Conservation (phyloP, 2,329 filamentous ascomycete genomes). For the Sporothrix humicola region DNA sequence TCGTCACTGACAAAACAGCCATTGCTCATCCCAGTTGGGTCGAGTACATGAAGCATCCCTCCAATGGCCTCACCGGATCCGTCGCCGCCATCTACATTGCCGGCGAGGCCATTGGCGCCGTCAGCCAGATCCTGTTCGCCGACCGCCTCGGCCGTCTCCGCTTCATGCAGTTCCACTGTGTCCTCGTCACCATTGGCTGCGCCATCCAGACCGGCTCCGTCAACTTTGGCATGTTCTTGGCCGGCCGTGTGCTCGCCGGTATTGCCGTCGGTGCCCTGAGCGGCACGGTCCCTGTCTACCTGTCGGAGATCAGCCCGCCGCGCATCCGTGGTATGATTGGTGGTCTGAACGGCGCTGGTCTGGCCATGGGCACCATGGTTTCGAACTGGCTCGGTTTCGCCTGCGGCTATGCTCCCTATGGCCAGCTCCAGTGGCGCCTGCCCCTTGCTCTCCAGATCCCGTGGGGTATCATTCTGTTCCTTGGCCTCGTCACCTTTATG, state of each 20-base stretch:
- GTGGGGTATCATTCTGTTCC: slow-evolving; percentile 60
- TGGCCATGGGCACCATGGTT: slow-evolving; percentile 61
- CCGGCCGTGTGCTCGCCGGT: slow-evolving; percentile 55
- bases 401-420: slow-evolving; percentile 59
- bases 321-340: slow-evolving; percentile 58
- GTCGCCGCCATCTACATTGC: slow-evolving; percentile 64
- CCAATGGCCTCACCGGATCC: slow-evolving; percentile 60
- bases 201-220: slow-evolving; percentile 60
- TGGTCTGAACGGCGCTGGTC: slow-evolving; percentile 59
- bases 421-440: slow-evolving; percentile 59
- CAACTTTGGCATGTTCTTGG: slow-evolving; percentile 61
- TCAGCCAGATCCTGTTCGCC: slow-evolving; percentile 59
- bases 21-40: slow-evolving; percentile 66
- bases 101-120: slow-evolving; percentile 61
- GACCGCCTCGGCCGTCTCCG: slow-evolving; percentile 59
- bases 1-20: slow-evolving; percentile 38
- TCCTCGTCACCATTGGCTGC: slow-evolving; percentile 60
- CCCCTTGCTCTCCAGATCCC: slow-evolving; percentile 62
- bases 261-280: slow-evolving; percentile 54
- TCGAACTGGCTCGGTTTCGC: slow-evolving; percentile 65
- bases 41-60: slow-evolving; percentile 62
- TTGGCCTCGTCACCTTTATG: slow-evolving; percentile 61
- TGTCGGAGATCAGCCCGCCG: slow-evolving; percentile 59
- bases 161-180: slow-evolving; percentile 60
- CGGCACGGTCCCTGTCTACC: slow-evolving; percentile 60